Evolutionary conservation across 176 grass and related monocot species (phyloP).

Genomic region (Musa schizocarpa): DNA sequence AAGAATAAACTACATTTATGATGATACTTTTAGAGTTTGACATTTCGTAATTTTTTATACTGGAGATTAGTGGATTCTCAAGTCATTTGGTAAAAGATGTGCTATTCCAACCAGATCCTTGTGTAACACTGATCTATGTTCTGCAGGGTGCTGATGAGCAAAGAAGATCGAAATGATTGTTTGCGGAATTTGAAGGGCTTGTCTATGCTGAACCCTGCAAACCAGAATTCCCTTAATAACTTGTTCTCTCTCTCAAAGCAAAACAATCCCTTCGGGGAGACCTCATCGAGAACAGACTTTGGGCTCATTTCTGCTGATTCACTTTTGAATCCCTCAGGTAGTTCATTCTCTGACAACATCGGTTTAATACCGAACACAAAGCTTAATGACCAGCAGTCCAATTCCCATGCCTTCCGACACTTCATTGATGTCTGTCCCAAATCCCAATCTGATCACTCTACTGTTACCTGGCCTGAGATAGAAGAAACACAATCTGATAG

Average conservation of each 20-base stretch:
- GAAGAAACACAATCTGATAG: conserved; percentile 21
- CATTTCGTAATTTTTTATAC: no score
- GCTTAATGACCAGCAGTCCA: background rate
- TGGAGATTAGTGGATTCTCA: background rate
- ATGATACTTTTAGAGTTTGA: no score
- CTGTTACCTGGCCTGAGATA: background rate
- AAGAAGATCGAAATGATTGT: conserved; percentile 38
- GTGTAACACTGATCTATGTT: background rate
- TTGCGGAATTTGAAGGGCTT: conserved; percentile 36
- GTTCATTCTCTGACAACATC: background rate
- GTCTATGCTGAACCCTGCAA: conserved; percentile 55
- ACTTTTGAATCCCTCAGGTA: conserved; percentile 6
- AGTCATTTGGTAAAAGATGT: background rate
- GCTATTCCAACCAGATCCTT: background rate
- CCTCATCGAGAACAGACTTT: background rate
- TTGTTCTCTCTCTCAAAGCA: conserved; percentile 59
- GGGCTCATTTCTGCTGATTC: background rate
- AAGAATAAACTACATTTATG: no score
- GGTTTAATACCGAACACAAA: background rate
- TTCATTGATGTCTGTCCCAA: conserved; percentile 44
- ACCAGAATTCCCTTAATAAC: conserved; percentile 14
- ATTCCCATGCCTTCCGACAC: conserved; percentile 53
- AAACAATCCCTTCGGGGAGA: conserved; percentile 21
- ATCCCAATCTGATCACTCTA: background rate
- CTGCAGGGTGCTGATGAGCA: conserved; percentile 37